A percentile compares a stretch with the other conserved stretches of the same genome.
Evolutionary conservation across 495 filamentous ascomycete genomes (phyloP).

Genomic region (Evansstolkia leycettana): DNA sequence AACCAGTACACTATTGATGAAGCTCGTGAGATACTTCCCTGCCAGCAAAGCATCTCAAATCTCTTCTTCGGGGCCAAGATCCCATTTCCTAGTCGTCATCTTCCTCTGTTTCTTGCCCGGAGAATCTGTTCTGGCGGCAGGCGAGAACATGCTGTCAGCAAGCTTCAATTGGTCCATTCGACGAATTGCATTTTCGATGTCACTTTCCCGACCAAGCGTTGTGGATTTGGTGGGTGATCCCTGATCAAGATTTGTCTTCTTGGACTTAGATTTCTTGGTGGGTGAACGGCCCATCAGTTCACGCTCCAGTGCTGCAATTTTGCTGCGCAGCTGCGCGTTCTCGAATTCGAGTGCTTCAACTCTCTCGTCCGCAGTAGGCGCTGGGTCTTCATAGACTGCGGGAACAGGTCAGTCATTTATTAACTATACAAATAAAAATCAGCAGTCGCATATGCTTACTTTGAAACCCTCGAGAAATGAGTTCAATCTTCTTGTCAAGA

Average conservation of each 20-base stretch:
- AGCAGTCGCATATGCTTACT: conserved; percentile 20
- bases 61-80: conserved; percentile 42
- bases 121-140: conserved; percentile 13
- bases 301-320: conserved; percentile 33
- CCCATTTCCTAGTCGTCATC: conserved; percentile 43
- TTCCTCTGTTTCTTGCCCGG: conserved; percentile 38
- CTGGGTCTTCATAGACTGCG: conserved; percentile 37
- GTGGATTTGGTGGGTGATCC: conserved; percentile 14
- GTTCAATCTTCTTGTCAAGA: conserved; percentile 80
- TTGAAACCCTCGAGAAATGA: conserved; percentile 59
- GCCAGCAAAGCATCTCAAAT: no score
- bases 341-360: conserved; percentile 34
- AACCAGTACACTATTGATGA: no score
- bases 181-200: conserved; percentile 31
- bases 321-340: conserved; percentile 34
- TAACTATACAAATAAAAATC: background rate
- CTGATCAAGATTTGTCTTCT: conserved; percentile 9
- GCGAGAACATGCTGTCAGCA: conserved; percentile 26
- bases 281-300: conserved; percentile 34
- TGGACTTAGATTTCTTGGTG: conserved; percentile 27
- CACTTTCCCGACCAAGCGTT: conserved; percentile 25
- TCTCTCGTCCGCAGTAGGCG: conserved; percentile 17
- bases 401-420: conserved; percentile 6
- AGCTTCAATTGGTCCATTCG: conserved; percentile 32
- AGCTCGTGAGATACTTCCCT: no score